Evolutionary conservation across 257 asterid species (phyloP).

Genomic region (Solanum sparsipilum): DNA sequence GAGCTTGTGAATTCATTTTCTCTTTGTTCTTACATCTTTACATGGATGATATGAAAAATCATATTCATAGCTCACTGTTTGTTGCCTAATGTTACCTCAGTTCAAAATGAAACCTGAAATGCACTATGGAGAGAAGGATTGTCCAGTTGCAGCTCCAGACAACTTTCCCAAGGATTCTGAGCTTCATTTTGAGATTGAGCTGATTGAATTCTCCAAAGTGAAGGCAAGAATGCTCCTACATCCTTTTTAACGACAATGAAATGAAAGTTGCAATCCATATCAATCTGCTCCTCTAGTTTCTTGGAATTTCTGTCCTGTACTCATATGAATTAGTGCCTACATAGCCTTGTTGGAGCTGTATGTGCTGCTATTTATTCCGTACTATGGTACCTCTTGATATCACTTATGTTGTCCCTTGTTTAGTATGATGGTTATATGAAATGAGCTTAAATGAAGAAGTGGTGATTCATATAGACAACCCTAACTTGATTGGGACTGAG

Average conservation of each 20-base stretch:
- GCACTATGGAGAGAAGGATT: constrained; percentile 82
- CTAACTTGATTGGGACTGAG: neutral
- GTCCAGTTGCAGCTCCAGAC: constrained; percentile 66
- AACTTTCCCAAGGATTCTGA: constrained; percentile 84
- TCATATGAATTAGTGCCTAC: neutral
- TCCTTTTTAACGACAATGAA: neutral
- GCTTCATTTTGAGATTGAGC: constrained; percentile 54
- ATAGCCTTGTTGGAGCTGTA: neutral
- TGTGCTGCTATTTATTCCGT: neutral
- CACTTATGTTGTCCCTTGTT: neutral
- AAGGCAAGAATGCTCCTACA: constrained; percentile 55
- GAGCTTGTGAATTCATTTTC: neutral
- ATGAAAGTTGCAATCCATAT: neutral
- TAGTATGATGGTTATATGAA: neutral
- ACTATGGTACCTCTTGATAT: neutral
- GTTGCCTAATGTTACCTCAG: constrained; percentile 22
- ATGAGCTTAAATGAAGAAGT: neutral
- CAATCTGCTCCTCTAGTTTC: neutral
- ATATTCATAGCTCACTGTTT: neutral
- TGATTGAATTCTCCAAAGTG: constrained; percentile 81
- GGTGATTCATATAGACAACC: neutral
- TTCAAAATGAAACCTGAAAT: constrained; percentile 90
- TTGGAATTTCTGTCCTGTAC: neutral
- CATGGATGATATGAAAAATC: neutral
- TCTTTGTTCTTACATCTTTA: neutral